Evolutionary conservation across 2,329 filamentous ascomycete genomes (phyloP), one percentile per base, ranked within the genome.

Genomic region (Cordyceps fumosorosea): DNA sequence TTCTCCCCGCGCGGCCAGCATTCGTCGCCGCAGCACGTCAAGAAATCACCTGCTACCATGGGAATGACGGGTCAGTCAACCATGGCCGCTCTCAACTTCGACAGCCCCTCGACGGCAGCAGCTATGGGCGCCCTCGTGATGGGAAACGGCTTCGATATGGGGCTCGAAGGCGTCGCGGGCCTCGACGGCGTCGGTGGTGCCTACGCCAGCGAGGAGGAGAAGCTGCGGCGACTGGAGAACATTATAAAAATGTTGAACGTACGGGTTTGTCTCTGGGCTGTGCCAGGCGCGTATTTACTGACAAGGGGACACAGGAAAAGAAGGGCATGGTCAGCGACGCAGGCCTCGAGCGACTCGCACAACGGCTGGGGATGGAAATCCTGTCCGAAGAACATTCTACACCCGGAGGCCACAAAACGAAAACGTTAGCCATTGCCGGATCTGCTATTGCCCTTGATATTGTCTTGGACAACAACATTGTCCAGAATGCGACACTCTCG

Each of bases 271-370:
- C 29, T 7, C 20, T 24, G 10, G 1, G 3, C 6, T 47, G 18
- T 14, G 14, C 22, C 7, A 1, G 32, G 24, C 20, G 24, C 22
- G 34, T 14, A 22, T 14, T 45, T 5, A n/a, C 18, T 60, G 32
- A 18, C 67, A 66, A 58, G 67, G 52, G 67, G 53, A 51, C 47
- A 10, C 37, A 76, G 71, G 74, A 78, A 62, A 77, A 74, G 67
- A 84, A 84, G 65, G 88, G 88, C 4, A 77, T 86, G 47, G 85
- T 93, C 44, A 90, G 89, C 67, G 88, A 90, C 69, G 85, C 89
- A 34, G 89, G 89, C 2, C 78, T 95, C n/a, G 86, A 89, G 71
- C 81, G 89, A 60, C 76, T 93, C 34, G 88, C 86, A 10, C 83
- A 84, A 67, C 80, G 84, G 60, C 80, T 88, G 60, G 89, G 88